Percentiles rank a stretch among this genome's conserved stretches.
These are phyloP conservation scores for Leishmania braziliensis DNA, from an alignment of 208 protist species.

Conservation along the genomic window DNA sequence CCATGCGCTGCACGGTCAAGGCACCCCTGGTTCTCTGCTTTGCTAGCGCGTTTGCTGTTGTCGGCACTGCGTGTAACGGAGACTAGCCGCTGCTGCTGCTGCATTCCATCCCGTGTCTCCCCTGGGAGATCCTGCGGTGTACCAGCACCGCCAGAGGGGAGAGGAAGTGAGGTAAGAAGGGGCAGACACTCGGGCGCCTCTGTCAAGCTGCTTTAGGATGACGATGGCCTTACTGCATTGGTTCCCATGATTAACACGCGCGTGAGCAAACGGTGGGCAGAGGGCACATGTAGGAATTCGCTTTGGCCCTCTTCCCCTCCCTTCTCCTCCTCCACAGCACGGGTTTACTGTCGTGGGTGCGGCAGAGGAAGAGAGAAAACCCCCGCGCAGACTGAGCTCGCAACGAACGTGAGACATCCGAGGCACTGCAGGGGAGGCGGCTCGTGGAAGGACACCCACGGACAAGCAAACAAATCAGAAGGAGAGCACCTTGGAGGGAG, in stretches of 20 bases:
- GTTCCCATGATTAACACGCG: neutral
- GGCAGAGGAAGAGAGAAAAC: neutral
- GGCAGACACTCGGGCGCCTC: neutral
- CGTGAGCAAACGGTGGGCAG: no score
- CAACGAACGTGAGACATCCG: neutral
- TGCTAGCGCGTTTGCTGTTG: neutral
- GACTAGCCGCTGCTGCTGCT: no score
- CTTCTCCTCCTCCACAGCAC: neutral
- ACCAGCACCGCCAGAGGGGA: neutral
- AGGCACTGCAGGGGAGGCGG: neutral
- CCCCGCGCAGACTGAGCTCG: neutral
- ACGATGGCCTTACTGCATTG: neutral
- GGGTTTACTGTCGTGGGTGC: neutral
- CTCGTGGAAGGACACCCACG: neutral
- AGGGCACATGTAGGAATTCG: no score
- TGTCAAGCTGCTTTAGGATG: neutral
- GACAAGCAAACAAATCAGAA: constrained; percentile 9
- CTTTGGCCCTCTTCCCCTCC: neutral
- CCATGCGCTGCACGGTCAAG: neutral
- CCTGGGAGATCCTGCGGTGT: neutral
- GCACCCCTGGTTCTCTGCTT: neutral
- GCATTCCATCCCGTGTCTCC: neutral
- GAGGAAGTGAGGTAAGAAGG: neutral
- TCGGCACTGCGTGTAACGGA: neutral
- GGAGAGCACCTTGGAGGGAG: constrained; percentile 21